Evolutionary conservation across 345 rosid genomes (phyloP).

Genomic region (Orychophragmus violaceus): DNA sequence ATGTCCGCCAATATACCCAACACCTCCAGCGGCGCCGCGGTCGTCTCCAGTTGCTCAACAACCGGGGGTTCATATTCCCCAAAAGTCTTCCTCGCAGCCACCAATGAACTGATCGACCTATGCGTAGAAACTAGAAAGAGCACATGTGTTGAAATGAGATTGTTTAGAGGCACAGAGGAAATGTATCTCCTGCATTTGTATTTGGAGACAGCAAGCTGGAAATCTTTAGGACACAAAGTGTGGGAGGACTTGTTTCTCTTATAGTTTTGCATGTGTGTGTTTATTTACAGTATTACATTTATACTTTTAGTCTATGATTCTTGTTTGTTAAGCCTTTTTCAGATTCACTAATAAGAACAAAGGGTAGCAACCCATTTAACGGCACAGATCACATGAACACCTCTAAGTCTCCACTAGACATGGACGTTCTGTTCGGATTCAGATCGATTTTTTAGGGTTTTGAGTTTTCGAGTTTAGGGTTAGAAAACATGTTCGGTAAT

Average conservation of each 20-base stretch:
- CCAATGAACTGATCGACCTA: conserved; percentile 10
- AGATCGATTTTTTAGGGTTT: too few relatives aligned
- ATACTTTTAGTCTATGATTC: background rate
- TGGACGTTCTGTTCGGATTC: too few relatives aligned
- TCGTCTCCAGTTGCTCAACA: conserved; percentile 30
- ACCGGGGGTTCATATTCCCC: conserved; percentile 1
- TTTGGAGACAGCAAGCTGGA: conserved; percentile 3
- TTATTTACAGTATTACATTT: conserved; percentile 2
- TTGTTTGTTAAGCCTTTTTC: conserved; percentile 11
- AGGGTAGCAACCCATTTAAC: conserved; percentile 7
- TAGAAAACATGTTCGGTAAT: too few relatives aligned
- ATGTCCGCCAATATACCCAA: conserved; percentile 17
- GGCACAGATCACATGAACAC: background rate
- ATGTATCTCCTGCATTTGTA: background rate
- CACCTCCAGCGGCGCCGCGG: conserved; percentile 22
- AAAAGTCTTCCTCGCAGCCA: conserved; percentile 10
- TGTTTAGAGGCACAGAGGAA: background rate
- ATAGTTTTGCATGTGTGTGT: conserved; percentile 4
- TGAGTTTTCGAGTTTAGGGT: too few relatives aligned
- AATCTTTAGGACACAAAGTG: conserved; percentile 9
- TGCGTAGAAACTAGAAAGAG: conserved; percentile 17
- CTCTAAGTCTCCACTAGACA: too few relatives aligned
- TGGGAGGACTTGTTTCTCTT: background rate
- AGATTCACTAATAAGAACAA: conserved; percentile 19
- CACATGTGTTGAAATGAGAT: conserved; percentile 13